Evolutionary conservation across 192 early-diverging fungal species (phyloP).

Genomic region (Pilaira anomala): DNA sequence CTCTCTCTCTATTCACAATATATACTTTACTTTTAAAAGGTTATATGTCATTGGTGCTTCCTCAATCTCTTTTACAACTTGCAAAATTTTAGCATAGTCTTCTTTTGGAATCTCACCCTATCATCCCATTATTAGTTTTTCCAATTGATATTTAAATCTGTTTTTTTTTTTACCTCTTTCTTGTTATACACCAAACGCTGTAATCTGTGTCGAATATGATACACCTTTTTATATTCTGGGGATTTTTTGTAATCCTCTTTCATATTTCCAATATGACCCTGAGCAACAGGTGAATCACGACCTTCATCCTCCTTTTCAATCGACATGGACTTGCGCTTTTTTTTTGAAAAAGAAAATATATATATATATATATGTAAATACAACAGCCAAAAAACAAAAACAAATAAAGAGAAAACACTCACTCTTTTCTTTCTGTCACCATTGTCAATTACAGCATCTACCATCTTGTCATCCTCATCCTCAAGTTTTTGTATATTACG

Average conservation of each 20-base stretch:
- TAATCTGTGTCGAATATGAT: constrained; percentile 30
- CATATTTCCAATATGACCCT: neutral
- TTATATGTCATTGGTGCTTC: constrained; percentile 23
- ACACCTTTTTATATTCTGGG: constrained; percentile 21
- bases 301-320: constrained; percentile 8
- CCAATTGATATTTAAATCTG: neutral
- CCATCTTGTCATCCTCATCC: neutral
- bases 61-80: constrained; percentile 28
- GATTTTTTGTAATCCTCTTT: neutral
- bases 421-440: constrained; percentile 6
- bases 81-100: constrained; percentile 26
- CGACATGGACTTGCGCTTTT: constrained; percentile 13
- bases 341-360: neutral
- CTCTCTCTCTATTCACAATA: neutral
- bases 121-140: neutral
- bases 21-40: constrained; percentile 23
- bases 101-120: constrained; percentile 31
- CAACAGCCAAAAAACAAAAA: no score
- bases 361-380: no score
- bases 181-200: constrained; percentile 32
- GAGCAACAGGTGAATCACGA: neutral
- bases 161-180: constrained; percentile 19
- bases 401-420: neutral
- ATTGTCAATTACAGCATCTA: neutral
- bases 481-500: neutral